A percentile compares a stretch with the other conserved stretches of the same genome.
Conservation (phyloP, 495 filamentous ascomycete genomes). For the Lophiostoma macrostomum region DNA sequence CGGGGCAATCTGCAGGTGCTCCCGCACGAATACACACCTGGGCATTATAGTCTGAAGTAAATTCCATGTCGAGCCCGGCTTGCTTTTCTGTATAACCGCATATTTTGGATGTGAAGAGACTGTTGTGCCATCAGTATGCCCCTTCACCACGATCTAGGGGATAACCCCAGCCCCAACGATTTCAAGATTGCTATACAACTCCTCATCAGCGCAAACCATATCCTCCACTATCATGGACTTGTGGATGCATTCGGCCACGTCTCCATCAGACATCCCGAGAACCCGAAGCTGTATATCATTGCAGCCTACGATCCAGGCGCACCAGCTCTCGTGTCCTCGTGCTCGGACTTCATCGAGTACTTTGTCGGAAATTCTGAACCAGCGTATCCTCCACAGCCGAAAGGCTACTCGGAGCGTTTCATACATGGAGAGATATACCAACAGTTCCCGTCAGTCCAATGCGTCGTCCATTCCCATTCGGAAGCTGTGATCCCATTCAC, state of each 20-base stretch:
- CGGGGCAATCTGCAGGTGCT: neutral
- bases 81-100: neutral
- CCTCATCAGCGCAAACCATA: conserved; percentile 33
- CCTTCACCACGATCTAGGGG: neutral
- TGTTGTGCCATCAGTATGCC: conserved; percentile 1
- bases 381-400: conserved; percentile 36
- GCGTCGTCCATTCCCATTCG: conserved; percentile 50
- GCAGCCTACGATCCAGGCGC: conserved; percentile 41
- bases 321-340: conserved; percentile 46
- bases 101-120: no score
- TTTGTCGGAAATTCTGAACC: conserved; percentile 42
- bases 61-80: neutral
- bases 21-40: no score
- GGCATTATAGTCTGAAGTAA: no score
- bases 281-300: conserved; percentile 47
- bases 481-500: conserved; percentile 48
- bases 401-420: conserved; percentile 47
- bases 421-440: conserved; percentile 55
- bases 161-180: conserved; percentile 19
- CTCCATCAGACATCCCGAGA: conserved; percentile 47
- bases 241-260: conserved; percentile 55
- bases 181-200: conserved; percentile 1
- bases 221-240: conserved; percentile 38
- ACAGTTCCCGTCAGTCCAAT: conserved; percentile 42
- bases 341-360: conserved; percentile 48